These are phyloP conservation scores for Kandelia obovata DNA, from an alignment of 345 rosid genomes.

Conservation along the genomic window DNA sequence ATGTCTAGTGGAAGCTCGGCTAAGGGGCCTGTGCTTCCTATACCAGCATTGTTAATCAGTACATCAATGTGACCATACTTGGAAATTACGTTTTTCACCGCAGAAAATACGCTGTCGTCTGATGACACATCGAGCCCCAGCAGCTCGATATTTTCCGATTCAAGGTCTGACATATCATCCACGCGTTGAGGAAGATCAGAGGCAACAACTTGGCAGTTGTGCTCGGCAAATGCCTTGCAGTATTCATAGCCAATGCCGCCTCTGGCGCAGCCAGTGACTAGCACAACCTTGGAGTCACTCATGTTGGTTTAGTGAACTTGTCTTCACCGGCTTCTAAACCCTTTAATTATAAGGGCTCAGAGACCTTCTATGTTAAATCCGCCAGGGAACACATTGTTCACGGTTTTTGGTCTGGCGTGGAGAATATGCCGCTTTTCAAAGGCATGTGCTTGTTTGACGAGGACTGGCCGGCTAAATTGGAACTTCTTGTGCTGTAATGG, in stretches of 20 bases:
- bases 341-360: neutral
- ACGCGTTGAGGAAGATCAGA: slow-evolving; percentile 44
- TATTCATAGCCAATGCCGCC: slow-evolving; percentile 68
- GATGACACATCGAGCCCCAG: slow-evolving; percentile 53
- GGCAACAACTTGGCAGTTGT: slow-evolving; percentile 50
- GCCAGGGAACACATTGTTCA: slow-evolving; percentile 12
- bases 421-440: slow-evolving; percentile 12
- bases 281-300: slow-evolving; percentile 45
- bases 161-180: slow-evolving; percentile 38
- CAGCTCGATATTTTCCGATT: slow-evolving; percentile 25
- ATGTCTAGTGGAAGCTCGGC: slow-evolving; percentile 47
- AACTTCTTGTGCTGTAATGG: neutral
- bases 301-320: slow-evolving; percentile 9
- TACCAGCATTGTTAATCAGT: slow-evolving; percentile 52
- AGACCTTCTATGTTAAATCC: slow-evolving; percentile 7
- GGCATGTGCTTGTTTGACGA: slow-evolving; percentile 27
- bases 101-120: slow-evolving; percentile 41
- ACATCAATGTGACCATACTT: slow-evolving; percentile 46
- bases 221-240: slow-evolving; percentile 57
- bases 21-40: slow-evolving; percentile 52
- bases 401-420: neutral
- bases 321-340: neutral
- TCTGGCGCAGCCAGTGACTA: slow-evolving; percentile 62
- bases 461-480: slow-evolving; percentile 22
- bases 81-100: slow-evolving; percentile 31